These are phyloP conservation scores for Aspergillus arachidicola DNA, from an alignment of 2,329 filamentous ascomycete genomes.

Conservation along the genomic window DNA sequence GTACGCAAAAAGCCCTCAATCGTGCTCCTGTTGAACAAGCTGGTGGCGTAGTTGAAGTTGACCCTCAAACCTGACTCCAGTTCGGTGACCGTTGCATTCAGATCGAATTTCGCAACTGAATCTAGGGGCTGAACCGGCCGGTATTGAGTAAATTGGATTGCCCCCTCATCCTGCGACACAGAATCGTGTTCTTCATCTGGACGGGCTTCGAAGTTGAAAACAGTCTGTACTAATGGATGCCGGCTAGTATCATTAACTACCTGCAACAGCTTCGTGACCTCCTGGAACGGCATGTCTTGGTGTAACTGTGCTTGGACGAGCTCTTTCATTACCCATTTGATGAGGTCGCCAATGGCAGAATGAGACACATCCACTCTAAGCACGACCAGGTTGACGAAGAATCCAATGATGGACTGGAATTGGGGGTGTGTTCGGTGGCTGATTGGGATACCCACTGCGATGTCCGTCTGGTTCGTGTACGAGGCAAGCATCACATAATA, in stretches of 20 bases:
- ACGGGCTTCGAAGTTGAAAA: neutral
- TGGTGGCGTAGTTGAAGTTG: neutral
- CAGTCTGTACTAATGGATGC: neutral
- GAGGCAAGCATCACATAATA: neutral
- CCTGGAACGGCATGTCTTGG: neutral
- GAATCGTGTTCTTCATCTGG: neutral
- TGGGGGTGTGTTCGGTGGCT: neutral
- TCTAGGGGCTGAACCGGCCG: neutral
- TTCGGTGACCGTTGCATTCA: neutral
- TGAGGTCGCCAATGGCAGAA: neutral
- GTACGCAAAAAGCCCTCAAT: neutral
- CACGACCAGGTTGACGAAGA: neutral
- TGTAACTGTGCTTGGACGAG: neutral
- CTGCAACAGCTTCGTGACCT: neutral
- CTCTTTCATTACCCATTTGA: neutral
- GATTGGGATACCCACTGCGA: neutral
- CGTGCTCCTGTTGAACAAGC: neutral
- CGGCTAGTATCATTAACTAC: neutral
- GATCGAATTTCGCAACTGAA: neutral
- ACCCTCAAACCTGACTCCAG: neutral
- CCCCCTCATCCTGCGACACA: neutral
- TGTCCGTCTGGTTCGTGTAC: neutral
- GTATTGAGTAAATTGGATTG: neutral
- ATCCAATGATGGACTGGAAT: neutral
- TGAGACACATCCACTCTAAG: neutral